Percentiles rank a stretch among this genome's conserved stretches.
Evolutionary conservation across 2,329 filamentous ascomycete genomes (phyloP).

Genomic region (Colletotrichum sp.): DNA sequence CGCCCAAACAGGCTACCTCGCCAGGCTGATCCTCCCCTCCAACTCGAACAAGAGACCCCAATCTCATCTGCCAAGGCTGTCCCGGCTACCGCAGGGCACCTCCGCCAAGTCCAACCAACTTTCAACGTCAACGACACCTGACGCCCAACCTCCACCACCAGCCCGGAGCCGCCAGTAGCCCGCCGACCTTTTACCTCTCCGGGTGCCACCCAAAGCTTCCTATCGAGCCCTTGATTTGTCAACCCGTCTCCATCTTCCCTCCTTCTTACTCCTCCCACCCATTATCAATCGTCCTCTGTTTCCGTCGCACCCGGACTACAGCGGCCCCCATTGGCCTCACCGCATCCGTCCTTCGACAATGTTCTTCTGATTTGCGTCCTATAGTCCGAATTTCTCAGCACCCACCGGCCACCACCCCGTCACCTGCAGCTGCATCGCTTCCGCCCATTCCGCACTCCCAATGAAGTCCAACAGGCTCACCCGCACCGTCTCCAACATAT

Average conservation of each 20-base stretch:
- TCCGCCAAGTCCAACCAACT: not conserved
- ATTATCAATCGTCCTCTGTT: not conserved
- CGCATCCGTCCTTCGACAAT: not conserved
- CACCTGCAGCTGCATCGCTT: not conserved
- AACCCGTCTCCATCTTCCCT: not conserved
- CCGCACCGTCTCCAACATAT: conserved; percentile 6
- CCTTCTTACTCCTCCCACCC: not conserved
- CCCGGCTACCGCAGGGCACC: not conserved
- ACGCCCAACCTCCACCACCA: not conserved
- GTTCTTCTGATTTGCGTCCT: not conserved
- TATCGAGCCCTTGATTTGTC: conserved; percentile 5
- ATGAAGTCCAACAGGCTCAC: conserved; percentile 6
- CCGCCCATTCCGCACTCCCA: conserved; percentile 4
- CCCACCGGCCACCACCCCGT: not conserved
- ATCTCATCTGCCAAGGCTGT: conserved; percentile 1
- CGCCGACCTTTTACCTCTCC: not conserved
- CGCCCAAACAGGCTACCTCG: not conserved
- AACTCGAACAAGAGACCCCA: not conserved
- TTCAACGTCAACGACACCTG: conserved; percentile 6
- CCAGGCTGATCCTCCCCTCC: not conserved
- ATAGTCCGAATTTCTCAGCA: not conserved
- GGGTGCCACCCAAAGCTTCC: not conserved
- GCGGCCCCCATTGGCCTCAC: not conserved
- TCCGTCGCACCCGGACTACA: conserved; percentile 1
- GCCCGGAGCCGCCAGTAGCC: not conserved